Evolutionary conservation across 2,329 filamentous ascomycete genomes (phyloP).

Genomic region (Aureobasidium sp.): DNA sequence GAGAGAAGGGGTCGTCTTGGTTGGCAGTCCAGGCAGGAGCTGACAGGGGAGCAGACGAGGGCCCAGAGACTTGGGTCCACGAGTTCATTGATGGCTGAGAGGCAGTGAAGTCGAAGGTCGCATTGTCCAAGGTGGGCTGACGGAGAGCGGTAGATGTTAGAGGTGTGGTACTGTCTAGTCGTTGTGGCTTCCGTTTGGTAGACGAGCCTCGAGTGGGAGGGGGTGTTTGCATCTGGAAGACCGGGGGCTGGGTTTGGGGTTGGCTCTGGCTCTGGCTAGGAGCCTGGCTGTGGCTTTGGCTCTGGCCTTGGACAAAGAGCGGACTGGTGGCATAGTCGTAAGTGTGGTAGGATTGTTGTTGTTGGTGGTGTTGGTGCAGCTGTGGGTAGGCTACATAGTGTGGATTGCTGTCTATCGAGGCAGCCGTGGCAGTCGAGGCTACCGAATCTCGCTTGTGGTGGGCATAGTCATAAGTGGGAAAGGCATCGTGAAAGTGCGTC

Average conservation of each 20-base stretch:
- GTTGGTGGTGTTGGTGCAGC: neutral
- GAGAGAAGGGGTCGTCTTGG: neutral
- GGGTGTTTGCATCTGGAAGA: constrained; percentile 50
- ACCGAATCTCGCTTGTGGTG: constrained; percentile 4
- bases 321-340: constrained; percentile 3
- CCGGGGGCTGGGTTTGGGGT: neutral
- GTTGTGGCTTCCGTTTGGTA: constrained; percentile 37
- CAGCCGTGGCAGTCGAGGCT: constrained; percentile 1
- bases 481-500: constrained; percentile 41
- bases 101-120: neutral
- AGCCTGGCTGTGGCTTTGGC: neutral
- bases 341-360: neutral
- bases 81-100: neutral
- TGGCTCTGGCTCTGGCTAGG: neutral
- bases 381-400: constrained; percentile 1
- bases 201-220: constrained; percentile 50
- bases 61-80: neutral
- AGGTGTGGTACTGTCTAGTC: constrained; percentile 20
- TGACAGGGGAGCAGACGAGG: constrained; percentile 15
- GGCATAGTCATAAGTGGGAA: constrained; percentile 27
- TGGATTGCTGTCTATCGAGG: constrained; percentile 9
- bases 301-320: neutral
- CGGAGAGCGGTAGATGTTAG: neutral
- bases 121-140: neutral
- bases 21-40: constrained; percentile 6